These are phyloP conservation scores for Escovopsis weberi DNA, from an alignment of 2,329 filamentous ascomycete species.

Conservation along the genomic window DNA sequence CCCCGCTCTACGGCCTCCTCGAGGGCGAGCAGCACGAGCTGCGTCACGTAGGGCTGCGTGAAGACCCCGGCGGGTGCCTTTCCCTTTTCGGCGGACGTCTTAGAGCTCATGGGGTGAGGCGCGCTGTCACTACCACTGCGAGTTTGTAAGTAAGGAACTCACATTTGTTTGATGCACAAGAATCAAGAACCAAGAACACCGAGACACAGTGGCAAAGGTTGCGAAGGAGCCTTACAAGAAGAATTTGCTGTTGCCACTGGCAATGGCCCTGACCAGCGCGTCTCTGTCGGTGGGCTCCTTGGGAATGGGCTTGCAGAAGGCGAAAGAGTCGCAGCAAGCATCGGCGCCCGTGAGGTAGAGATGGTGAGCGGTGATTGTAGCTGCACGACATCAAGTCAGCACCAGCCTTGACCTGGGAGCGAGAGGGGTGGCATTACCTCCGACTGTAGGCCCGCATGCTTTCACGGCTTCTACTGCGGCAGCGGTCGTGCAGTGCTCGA, in stretches of 20 bases:
- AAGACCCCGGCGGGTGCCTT: slow-evolving; percentile 61
- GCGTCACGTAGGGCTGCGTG: slow-evolving; percentile 58
- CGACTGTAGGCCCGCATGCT: slow-evolving; percentile 63
- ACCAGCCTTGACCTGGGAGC: neutral
- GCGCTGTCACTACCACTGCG: slow-evolving; percentile 44
- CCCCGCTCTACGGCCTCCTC: slow-evolving; percentile 45
- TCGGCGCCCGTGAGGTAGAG: slow-evolving; percentile 68
- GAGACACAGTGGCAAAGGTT: too few relatives aligned
- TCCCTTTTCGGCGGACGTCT: slow-evolving; percentile 31
- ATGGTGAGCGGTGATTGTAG: slow-evolving; percentile 78
- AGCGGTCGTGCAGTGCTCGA: slow-evolving; percentile 81
- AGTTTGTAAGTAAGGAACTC: neutral
- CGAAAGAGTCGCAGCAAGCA: slow-evolving; percentile 38
- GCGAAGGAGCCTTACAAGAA: slow-evolving; percentile 42
- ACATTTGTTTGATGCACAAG: neutral
- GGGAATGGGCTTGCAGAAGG: slow-evolving; percentile 66
- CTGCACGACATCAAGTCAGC: slow-evolving; percentile 17
- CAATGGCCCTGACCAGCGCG: slow-evolving; percentile 52
- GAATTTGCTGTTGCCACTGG: slow-evolving; percentile 48
- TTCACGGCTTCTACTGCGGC: slow-evolving; percentile 67
- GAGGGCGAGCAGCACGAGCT: slow-evolving; percentile 46
- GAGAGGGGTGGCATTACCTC: slow-evolving; percentile 20
- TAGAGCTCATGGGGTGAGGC: slow-evolving; percentile 47
- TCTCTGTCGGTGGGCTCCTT: slow-evolving; percentile 60
- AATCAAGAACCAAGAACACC: neutral